Evolutionary conservation across 192 early-diverging fungal species (phyloP).

Genomic region (Paraglomus brasilianum): DNA sequence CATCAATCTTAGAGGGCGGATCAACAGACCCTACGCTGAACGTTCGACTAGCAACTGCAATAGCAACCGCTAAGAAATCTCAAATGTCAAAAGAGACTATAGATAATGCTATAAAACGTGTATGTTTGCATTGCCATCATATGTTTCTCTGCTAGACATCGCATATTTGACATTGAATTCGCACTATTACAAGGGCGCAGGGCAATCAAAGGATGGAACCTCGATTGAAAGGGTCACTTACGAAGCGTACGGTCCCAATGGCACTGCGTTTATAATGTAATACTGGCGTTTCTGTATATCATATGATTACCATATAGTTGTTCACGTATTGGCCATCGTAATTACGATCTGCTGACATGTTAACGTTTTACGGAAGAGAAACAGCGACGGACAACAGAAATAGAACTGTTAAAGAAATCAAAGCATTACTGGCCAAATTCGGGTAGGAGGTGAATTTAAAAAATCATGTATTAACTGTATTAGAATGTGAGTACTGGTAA

Average conservation of each 20-base stretch:
- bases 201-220: slow-evolving; percentile 48
- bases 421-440: slow-evolving; percentile 51
- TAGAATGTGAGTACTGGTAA: background rate
- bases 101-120: slow-evolving; percentile 69
- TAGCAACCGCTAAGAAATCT: slow-evolving; percentile 53
- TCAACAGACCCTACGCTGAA: slow-evolving; percentile 59
- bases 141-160: background rate
- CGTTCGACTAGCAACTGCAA: slow-evolving; percentile 52
- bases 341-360: too few species aligned
- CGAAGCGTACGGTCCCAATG: slow-evolving; percentile 62
- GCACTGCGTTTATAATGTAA: slow-evolving; percentile 63
- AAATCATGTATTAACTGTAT: background rate
- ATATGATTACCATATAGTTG: too few species aligned
- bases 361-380: too few species aligned
- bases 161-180: background rate
- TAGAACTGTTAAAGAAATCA: slow-evolving; percentile 63
- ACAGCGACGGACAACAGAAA: slow-evolving; percentile 59
- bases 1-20: slow-evolving; percentile 38
- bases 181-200: slow-evolving; percentile 19
- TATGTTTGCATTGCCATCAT: too few species aligned
- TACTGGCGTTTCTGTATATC: slow-evolving; percentile 33
- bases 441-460: slow-evolving; percentile 36
- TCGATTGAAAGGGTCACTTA: slow-evolving; percentile 53
- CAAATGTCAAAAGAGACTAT: slow-evolving; percentile 74
- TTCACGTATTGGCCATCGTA: too few species aligned